Conservation (phyloP, 108 stramenopile genomes). For the Fragilaria crotonensis region DNA sequence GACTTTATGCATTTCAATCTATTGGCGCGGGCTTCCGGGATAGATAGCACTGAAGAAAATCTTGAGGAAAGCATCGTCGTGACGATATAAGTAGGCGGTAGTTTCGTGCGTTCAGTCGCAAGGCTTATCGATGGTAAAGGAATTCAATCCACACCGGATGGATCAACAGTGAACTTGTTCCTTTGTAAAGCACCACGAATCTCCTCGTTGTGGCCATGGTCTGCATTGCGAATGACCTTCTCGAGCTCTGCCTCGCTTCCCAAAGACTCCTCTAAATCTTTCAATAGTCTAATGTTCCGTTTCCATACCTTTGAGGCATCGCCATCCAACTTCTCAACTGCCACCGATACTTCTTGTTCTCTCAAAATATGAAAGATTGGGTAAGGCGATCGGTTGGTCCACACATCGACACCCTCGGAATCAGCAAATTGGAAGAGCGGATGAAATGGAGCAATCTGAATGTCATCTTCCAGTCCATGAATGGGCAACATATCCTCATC, state of each 20-base stretch:
- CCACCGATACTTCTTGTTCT: conserved; percentile 63
- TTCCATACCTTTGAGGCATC: conserved; percentile 69
- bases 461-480: conserved; percentile 27
- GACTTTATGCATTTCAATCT: too few relatives aligned
- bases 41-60: not conserved
- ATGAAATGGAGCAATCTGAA: conserved; percentile 81
- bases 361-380: conserved; percentile 78
- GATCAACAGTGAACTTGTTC: too few relatives aligned
- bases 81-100: too few relatives aligned
- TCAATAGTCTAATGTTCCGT: conserved; percentile 56
- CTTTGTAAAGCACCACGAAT: not conserved
- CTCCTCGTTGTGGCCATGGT: not conserved
- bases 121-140: too few relatives aligned
- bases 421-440: conserved; percentile 46
- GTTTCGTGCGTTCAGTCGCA: too few relatives aligned
- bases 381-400: conserved; percentile 70
- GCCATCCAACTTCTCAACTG: conserved; percentile 61
- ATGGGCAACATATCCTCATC: conserved; percentile 39
- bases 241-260: conserved; percentile 26
- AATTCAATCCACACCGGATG: too few relatives aligned
- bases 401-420: conserved; percentile 47
- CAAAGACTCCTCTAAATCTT: conserved; percentile 37
- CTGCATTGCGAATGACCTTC: conserved; percentile 13
- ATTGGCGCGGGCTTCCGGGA: not conserved
- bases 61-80: not conserved